Base-by-base conservation (phyloP, 148 eudicot species). In the Linanthus parryae region DNA sequence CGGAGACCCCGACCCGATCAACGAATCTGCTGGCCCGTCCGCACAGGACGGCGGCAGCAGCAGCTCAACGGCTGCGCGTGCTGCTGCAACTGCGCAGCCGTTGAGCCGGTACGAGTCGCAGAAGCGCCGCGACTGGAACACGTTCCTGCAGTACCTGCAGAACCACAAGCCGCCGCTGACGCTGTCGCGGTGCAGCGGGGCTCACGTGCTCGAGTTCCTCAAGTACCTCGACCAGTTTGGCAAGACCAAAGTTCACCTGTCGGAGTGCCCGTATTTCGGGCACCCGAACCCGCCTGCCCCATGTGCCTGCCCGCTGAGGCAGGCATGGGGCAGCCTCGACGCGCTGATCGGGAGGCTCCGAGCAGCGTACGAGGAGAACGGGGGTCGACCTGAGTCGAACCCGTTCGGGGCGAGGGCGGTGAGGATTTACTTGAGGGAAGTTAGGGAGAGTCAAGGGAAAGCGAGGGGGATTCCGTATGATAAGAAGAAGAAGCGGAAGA, bases 401-500 rank as follows among this genome's bases (percentile, higher is more conserved):
- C 69, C 69, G 4, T 65, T 65, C 26, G 69, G 57, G 5, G 57
- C 63, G 1, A 58, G 63, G 30, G 57, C 62, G 4, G 69, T 65
- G 0, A 58, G 62, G 57, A 20, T 41, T 8, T 65, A 16, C 36
- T 52, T 65, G 1, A 30, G 52, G 7, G 69, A 65, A 17, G 69
- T 65, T n/a, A 27, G 69, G 15, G 69, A 65, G 19, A 57, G 20
- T 42, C 69, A 65, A 43, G 56, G 57, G 19, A 57, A 50, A 52
- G 54, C 69, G 21, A 42, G 69, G n/a, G 69, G 69, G 17, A 60
- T 65, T 5, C 57, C 52, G 30, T 65, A 65, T 16, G 44, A 50
- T 11, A 65, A 65, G 63, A 65, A 57, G 57, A 31, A 63, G 38
- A 64, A 48, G 62, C 35, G 54, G 79, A 79, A 73, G 68, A 85